Base-by-base conservation (phyloP, 2,329 filamentous ascomycete genomes). In the Stachybotrys chlorohalonatus region DNA sequence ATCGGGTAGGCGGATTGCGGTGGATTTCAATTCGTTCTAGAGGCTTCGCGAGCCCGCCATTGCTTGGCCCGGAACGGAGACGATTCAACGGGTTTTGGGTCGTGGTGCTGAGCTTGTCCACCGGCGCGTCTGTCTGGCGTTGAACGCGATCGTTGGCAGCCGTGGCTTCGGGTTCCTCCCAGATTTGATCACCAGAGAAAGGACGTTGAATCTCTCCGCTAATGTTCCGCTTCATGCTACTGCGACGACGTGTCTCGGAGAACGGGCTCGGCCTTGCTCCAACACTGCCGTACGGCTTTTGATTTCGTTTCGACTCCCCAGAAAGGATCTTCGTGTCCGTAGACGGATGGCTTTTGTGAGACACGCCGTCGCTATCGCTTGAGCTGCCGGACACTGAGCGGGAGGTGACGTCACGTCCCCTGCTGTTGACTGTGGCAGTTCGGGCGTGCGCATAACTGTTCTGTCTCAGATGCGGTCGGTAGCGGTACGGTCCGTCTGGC, bases 1-100 rank as follows among this genome's bases (percentile, higher is more conserved):
- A 92, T 65, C 94, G 91, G 17, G 84, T 85, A 1, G 90, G 90
- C 16, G 90, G 84, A 63, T 96, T 95, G 62, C 82, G 86, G 68
- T 95, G 82, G 55, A 95, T 94, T 68, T 96, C 90, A 54, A 85
- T 80, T 24, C 77, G 73, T 9, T 77, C 70, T 15, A 79, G 64
- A 36, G 71, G 68, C 60, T 75, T 71, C 24, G 48, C 32, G 17
- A 67, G 59, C 31, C 50, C 59, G 59, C 72, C 59, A 53, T 75
- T 69, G 54, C 75, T 70, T 58, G 68, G 64, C 71, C 74, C 66
- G 71, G 80, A 64, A 66, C 59, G 65, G 31, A 68, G 63, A 56
- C 66, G 64, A 53, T 59, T 68, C 17, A 64, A 52, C 11, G 69
- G 63, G 50, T 66, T 70, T 32, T 58, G 62, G 63, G 71, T 61